A percentile compares a stretch with the other conserved stretches of the same genome.
Conservation (phyloP, 495 filamentous ascomycete genomes). For the Tuber indicum region DNA sequence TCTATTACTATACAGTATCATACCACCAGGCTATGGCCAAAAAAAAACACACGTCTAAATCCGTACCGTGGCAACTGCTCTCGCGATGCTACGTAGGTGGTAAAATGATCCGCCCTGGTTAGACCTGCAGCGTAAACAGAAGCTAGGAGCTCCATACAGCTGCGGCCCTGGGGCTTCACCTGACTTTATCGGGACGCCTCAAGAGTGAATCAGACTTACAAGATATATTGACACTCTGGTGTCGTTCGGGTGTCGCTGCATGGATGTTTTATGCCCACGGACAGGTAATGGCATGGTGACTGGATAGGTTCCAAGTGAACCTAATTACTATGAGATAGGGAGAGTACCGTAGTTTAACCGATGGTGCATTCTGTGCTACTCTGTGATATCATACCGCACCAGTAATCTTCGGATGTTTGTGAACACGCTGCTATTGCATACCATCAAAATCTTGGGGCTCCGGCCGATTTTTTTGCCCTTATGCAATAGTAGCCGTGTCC, state of each 20-base stretch:
- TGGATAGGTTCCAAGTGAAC: conserved; percentile 11
- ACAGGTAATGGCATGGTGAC: conserved; percentile 1
- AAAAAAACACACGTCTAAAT: background rate
- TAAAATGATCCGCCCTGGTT: background rate
- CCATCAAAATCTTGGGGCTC: background rate
- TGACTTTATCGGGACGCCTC: conserved; percentile 7
- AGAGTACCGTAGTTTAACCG: conserved; percentile 4
- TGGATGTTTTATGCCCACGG: conserved; percentile 5
- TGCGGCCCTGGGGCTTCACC: background rate
- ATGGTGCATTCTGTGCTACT: conserved; percentile 5
- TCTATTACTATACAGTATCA: background rate
- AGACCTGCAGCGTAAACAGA: conserved; percentile 5
- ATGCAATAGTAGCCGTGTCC: conserved; percentile 8
- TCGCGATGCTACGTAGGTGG: background rate
- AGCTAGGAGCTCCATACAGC: conserved; percentile 22
- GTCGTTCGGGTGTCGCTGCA: conserved; percentile 5
- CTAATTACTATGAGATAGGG: conserved; percentile 11
- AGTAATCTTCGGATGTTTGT: background rate
- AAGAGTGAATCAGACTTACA: conserved; percentile 6
- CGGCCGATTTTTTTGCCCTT: background rate
- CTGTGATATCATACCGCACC: background rate
- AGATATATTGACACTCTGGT: background rate
- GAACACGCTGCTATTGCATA: background rate
- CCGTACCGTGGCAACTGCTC: background rate
- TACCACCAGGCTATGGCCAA: background rate